Conservation (phyloP, 805 yeast species). For the Isabelozyma pseudorhagii region DNA sequence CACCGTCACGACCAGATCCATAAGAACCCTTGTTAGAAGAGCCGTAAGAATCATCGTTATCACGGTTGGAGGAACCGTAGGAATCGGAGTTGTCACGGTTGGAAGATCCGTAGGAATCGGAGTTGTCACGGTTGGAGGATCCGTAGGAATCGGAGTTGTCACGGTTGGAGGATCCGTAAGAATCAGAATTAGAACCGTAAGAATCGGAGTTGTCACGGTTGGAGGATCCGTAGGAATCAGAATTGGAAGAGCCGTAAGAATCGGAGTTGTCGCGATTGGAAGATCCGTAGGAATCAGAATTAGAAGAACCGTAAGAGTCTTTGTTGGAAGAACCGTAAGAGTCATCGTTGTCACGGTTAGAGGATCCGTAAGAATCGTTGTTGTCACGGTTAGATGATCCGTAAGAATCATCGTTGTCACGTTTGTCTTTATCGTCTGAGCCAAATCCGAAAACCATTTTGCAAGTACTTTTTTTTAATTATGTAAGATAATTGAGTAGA, state of each 20-base stretch:
- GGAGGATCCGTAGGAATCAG: no score
- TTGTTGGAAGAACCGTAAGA: slow-evolving; percentile 17
- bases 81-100: slow-evolving; percentile 14
- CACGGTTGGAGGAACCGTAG: slow-evolving; percentile 11
- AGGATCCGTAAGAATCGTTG: slow-evolving; percentile 14
- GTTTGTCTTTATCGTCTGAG: slow-evolving; percentile 16
- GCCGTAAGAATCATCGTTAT: slow-evolving; percentile 11
- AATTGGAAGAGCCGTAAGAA: slow-evolving; percentile 17
- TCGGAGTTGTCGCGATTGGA: slow-evolving; percentile 11
- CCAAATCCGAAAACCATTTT: slow-evolving; percentile 36
- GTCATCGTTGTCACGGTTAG: slow-evolving; percentile 3
- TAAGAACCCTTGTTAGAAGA: slow-evolving; percentile 9
- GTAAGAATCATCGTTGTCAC: slow-evolving; percentile 10
- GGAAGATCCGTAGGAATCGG: no score
- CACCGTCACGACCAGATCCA: slow-evolving; percentile 6
- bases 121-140: no score
- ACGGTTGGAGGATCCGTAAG: no score
- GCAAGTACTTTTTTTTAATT: not conserved
- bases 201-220: slow-evolving; percentile 1
- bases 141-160: no score
- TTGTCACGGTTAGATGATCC: slow-evolving; percentile 8
- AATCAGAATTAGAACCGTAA: no score
- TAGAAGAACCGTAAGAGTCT: slow-evolving; percentile 12
- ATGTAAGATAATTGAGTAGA: not conserved
- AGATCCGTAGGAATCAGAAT: slow-evolving; percentile 23